Conservation (phyloP, 2,329 filamentous ascomycete species). For the Aureobasidium zeae region DNA sequence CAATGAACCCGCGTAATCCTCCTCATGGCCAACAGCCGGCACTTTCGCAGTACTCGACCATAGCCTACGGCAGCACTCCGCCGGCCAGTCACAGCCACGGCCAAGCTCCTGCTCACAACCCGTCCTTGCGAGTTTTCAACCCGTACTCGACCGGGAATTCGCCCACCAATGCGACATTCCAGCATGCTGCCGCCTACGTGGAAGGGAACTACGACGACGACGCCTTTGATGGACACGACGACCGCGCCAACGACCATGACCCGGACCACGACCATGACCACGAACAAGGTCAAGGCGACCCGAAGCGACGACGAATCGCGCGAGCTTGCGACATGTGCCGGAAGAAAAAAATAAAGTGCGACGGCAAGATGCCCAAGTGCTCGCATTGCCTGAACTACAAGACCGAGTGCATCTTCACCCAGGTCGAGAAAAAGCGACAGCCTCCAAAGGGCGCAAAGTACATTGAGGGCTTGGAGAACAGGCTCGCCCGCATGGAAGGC, state of each 20-base stretch:
- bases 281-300: constrained; percentile 43
- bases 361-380: constrained; percentile 89
- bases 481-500: constrained; percentile 91
- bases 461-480: constrained; percentile 91
- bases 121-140: constrained; percentile 13
- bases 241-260: too few species aligned
- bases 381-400: constrained; percentile 97
- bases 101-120: constrained; percentile 10
- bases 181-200: constrained; percentile 15
- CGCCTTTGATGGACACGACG: constrained; percentile 32
- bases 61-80: constrained; percentile 10
- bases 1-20: constrained; percentile 9
- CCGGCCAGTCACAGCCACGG: too few species aligned
- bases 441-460: constrained; percentile 98
- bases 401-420: constrained; percentile 93
- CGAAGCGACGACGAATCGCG: constrained; percentile 81
- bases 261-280: constrained; percentile 22
- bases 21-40: constrained; percentile 6
- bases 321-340: constrained; percentile 93
- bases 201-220: constrained; percentile 20
- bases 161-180: constrained; percentile 5
- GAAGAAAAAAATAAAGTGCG: constrained; percentile 95
- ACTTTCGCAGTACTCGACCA: background rate
- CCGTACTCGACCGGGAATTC: constrained; percentile 10
- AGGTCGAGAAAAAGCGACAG: constrained; percentile 96